A percentile compares a stretch with the other conserved stretches of the same genome.
phyloP scores from a whole-genome alignment of 768 basidiomycete species.

The Boletellus sp. region DNA sequence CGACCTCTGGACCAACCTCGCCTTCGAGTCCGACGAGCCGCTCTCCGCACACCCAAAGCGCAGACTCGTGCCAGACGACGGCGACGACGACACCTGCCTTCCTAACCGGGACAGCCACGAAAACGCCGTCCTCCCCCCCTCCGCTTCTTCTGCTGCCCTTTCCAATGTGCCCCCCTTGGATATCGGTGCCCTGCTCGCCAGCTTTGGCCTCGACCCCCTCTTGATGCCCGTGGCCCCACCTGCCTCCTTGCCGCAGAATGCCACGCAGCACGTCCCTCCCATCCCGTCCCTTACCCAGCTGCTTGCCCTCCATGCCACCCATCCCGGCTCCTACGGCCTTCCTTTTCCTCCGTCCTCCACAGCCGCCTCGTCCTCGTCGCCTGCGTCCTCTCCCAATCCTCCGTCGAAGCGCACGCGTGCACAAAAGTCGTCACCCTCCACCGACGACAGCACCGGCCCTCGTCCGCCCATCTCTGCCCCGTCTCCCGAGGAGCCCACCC shows the following conservation, averaged over 20 bases:
- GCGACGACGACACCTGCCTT: conserved; percentile 37
- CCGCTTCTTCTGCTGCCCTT: conserved; percentile 17
- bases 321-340: conserved; percentile 19
- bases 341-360: conserved; percentile 14
- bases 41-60: conserved; percentile 39
- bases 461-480: conserved; percentile 30
- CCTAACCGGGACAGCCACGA: conserved; percentile 54
- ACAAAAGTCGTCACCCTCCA: conserved; percentile 46
- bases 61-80: conserved; percentile 33
- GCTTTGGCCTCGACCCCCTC: conserved; percentile 44
- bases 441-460: conserved; percentile 2
- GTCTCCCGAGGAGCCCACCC: conserved; percentile 28
- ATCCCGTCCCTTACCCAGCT: conserved; percentile 68
- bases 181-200: conserved; percentile 35
- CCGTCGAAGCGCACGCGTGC: conserved; percentile 52
- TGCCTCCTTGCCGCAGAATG: conserved; percentile 26
- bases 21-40: conserved; percentile 74
- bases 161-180: conserved; percentile 41
- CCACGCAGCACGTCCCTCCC: conserved; percentile 15
- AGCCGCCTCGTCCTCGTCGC: conserved; percentile 12
- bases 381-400: conserved; percentile 16
- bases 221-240: conserved; percentile 28
- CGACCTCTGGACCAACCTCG: conserved; percentile 79
- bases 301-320: conserved; percentile 54
- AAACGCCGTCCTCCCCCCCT: conserved; percentile 52